Base-by-base conservation (phyloP, 257 asterid genomes). In the Thymus mandschuricus region DNA sequence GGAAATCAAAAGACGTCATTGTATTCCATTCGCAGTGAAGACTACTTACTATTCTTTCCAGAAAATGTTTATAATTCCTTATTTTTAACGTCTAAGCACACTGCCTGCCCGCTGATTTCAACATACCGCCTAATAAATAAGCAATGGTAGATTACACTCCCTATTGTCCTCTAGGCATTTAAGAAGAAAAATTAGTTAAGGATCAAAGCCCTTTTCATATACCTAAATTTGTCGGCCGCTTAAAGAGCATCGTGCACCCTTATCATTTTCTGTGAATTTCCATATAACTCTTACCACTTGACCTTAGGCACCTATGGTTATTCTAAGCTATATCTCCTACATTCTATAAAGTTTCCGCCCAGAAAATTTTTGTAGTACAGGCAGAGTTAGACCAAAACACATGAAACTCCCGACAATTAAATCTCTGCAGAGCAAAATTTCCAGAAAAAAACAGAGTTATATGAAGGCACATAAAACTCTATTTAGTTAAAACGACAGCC, bases 401-500 rank as follows among this genome's bases (percentile, higher is more conserved):
- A 4, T 30, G 5, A 64, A 35, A 63, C 50, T 27, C 69, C 8
- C 21, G 33, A 40, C 41, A 48, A 8, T 12, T 21, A 29, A 8
- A 8, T 10, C 21, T 33, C 3, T 44, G 3, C 9, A 8, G 29
- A 0, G 49, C 33, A 10, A 45, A 62, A 3, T 31, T 48, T 48
- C 44, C 27, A 38, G 34, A 28, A 7, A 28, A 21, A 48, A 46
- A 30, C 66, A 66, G 50, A 71, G 40, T 29, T 30, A 8, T 30
- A 50, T 13, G 27, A 51, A 48, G 49, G 55, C 56, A 12, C 12
- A 12, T 41, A 6, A 66, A 27, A 35, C 35, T 1, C 56, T 33
- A 65, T 44, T 28, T 38, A 38, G 3, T 38, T 38, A 52, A 56
- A 27, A 58, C 57, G 15, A 74, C 43, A 68, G 44, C 65, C 5